Evolutionary conservation across 129 eudicot genomes (phyloP).

Genomic region (Lactuca sativa): DNA sequence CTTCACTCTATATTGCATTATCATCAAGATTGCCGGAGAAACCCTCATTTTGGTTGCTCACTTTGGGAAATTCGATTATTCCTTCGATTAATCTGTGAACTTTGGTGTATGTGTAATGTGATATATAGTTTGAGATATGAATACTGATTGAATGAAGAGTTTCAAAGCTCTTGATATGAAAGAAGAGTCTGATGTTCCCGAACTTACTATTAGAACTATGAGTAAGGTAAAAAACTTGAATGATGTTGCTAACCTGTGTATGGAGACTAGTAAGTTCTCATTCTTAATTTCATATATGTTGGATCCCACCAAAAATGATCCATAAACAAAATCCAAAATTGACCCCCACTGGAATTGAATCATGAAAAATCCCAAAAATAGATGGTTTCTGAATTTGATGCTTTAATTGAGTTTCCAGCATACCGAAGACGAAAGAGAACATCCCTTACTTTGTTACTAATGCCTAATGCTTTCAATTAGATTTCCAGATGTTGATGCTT

Average conservation of each 20-base stretch:
- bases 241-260: conserved; percentile 27
- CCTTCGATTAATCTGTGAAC: neutral
- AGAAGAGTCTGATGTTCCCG: conserved; percentile 35
- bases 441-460: too few species aligned
- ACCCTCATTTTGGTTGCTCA: conserved; percentile 22
- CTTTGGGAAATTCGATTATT: neutral
- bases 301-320: too few species aligned
- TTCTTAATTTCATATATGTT: neutral
- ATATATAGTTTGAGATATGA: conserved; percentile 24
- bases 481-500: too few species aligned
- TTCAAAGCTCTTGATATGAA: conserved; percentile 35
- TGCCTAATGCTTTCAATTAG: too few species aligned
- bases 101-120: neutral
- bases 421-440: too few species aligned
- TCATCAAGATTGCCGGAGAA: neutral
- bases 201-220: conserved; percentile 5
- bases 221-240: conserved; percentile 25
- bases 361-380: too few species aligned
- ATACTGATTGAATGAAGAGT: conserved; percentile 16
- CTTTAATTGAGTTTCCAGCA: too few species aligned
- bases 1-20: neutral
- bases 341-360: too few species aligned
- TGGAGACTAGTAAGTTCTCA: conserved; percentile 27
- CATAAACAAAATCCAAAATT: too few species aligned
- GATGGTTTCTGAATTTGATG: too few species aligned